Percentiles rank a stretch among this genome's conserved stretches.
These are phyloP conservation scores for Athelia psychrophila DNA, from an alignment of 1,284 basidiomycete species.

Conservation along the genomic window DNA sequence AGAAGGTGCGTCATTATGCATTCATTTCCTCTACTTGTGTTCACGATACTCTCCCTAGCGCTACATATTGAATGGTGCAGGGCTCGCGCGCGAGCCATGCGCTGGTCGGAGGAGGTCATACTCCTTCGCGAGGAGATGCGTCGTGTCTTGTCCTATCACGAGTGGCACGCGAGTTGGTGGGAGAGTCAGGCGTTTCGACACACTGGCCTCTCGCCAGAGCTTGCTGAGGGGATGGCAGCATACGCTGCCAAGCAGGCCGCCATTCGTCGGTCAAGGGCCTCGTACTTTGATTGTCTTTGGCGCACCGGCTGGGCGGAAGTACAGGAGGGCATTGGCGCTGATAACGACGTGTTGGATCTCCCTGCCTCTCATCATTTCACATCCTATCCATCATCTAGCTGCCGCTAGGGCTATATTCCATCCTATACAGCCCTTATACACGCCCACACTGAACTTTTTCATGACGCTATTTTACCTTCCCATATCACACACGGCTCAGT, in stretches of 20 bases:
- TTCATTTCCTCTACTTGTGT: not conserved
- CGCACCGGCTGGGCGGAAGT: not conserved
- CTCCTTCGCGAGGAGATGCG: conserved; percentile 33
- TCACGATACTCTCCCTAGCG: conserved; percentile 10
- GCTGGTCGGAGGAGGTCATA: conserved; percentile 30
- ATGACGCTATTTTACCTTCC: no score
- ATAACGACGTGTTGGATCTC: not conserved
- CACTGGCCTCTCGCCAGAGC: not conserved
- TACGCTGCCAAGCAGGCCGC: not conserved
- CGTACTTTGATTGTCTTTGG: not conserved
- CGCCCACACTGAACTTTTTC: no score
- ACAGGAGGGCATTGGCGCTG: not conserved
- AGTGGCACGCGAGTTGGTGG: not conserved
- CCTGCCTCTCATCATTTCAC: no score
- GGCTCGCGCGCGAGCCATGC: conserved; percentile 23
- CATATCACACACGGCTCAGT: no score
- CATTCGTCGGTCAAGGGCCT: not conserved
- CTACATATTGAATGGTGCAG: conserved; percentile 30
- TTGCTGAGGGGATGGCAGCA: not conserved
- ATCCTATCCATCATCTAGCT: not conserved
- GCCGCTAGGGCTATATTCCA: no score
- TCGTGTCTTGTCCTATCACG: conserved; percentile 1
- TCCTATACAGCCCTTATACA: no score
- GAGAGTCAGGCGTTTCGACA: not conserved
- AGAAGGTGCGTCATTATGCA: not conserved